A percentile compares a stretch with the other conserved stretches of the same genome.
Conservation (phyloP, 768 basidiomycete genomes). For the Tulasnella sp. region DNA sequence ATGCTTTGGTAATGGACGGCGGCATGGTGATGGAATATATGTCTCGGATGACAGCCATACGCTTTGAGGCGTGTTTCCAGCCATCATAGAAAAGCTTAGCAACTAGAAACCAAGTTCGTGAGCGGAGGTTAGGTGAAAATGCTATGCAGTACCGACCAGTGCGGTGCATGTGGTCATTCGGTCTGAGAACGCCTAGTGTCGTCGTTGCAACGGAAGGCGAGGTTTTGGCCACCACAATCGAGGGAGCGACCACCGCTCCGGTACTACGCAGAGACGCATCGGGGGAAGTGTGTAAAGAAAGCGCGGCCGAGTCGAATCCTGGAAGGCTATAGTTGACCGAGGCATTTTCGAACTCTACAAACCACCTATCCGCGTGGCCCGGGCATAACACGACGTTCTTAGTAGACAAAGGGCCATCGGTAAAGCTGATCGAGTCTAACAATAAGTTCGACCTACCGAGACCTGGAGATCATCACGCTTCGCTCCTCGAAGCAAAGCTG, state of each 20-base stretch:
- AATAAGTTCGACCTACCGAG: not conserved
- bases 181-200: not conserved
- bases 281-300: not conserved
- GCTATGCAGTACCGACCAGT: not conserved
- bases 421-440: not conserved
- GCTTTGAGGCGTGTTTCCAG: conserved; percentile 17
- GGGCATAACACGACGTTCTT: not conserved
- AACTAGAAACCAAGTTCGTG: not conserved
- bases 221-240: not conserved
- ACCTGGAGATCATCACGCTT: not conserved
- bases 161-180: not conserved
- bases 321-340: not conserved
- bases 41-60: not conserved
- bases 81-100: conserved; percentile 7
- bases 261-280: not conserved
- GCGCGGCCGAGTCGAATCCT: not conserved
- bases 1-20: not conserved
- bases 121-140: not conserved
- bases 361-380: not conserved
- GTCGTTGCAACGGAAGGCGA: too few species aligned
- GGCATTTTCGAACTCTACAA: not conserved
- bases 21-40: conserved; percentile 18
- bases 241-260: not conserved
- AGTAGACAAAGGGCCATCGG: not conserved
- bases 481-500: not conserved